phyloP scores from a whole-genome alignment of 2,329 filamentous ascomycete species.

The Shiraia sp. region DNA sequence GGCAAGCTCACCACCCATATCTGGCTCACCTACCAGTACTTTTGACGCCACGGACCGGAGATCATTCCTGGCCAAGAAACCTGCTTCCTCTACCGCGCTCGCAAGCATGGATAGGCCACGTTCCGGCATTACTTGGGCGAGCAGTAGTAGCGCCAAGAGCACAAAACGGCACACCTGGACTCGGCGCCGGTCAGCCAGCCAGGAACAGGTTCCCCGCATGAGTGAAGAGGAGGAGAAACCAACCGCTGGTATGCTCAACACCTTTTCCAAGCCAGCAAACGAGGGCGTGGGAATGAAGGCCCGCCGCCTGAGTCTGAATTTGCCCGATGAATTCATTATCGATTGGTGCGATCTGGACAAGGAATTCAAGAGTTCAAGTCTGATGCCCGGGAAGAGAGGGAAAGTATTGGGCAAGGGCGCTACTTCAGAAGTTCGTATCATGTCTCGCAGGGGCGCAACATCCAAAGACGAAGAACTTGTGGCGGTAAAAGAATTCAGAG shows the following conservation, averaged over 20 bases:
- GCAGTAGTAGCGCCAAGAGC: conserved; percentile 18
- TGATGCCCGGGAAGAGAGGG: conserved; percentile 71
- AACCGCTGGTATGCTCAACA: conserved; percentile 39
- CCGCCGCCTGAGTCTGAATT: conserved; percentile 72
- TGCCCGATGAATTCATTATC: conserved; percentile 75
- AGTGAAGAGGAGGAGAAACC: conserved; percentile 28
- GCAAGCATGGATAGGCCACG: conserved; percentile 31
- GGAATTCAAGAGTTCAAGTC: conserved; percentile 69
- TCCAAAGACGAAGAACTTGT: conserved; percentile 66
- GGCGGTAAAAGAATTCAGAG: conserved; percentile 86
- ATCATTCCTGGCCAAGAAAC: conserved; percentile 19
- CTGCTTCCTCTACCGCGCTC: conserved; percentile 34
- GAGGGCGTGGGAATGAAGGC: conserved; percentile 77
- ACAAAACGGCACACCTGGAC: conserved; percentile 26
- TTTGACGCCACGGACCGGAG: conserved; percentile 16
- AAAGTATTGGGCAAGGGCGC: conserved; percentile 81
- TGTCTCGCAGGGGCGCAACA: conserved; percentile 69
- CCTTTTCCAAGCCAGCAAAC: conserved; percentile 56
- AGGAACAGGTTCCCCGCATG: conserved; percentile 36
- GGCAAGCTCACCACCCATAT: conserved; percentile 41
- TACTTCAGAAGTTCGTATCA: conserved; percentile 79
- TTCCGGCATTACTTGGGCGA: conserved; percentile 38
- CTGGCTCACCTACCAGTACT: conserved; percentile 43
- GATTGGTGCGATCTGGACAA: conserved; percentile 69
- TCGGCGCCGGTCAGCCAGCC: conserved; percentile 43